Conservation (phyloP, 148 eudicot species). For the Chenopodium album region DNA sequence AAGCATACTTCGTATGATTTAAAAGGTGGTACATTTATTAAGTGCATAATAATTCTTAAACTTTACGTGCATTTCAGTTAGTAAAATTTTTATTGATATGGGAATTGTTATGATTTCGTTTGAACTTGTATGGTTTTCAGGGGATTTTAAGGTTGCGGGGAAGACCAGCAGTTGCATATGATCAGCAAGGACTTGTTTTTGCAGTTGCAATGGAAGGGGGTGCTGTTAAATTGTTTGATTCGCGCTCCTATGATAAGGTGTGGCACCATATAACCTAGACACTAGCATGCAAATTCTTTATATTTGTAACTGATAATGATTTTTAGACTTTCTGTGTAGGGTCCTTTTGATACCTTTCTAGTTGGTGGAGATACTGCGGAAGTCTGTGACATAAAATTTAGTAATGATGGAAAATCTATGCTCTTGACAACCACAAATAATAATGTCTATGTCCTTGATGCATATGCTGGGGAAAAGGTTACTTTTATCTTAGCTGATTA, state of each 20-base stretch:
- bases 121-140: constrained; percentile 51
- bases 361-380: constrained; percentile 99
- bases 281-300: background rate
- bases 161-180: constrained; percentile 96
- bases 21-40: no score
- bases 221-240: constrained; percentile 91
- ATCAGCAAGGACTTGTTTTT: constrained; percentile 99
- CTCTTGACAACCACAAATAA: constrained; percentile 88
- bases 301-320: constrained; percentile 10
- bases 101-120: constrained; percentile 20
- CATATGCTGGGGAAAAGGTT: constrained; percentile 96
- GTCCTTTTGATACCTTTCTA: constrained; percentile 96
- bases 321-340: constrained; percentile 43
- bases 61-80: background rate
- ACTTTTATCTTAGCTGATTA: constrained; percentile 7
- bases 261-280: background rate
- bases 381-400: constrained; percentile 95
- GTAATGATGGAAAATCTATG: constrained; percentile 98
- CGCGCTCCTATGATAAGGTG: constrained; percentile 95
- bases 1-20: no score
- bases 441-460: constrained; percentile 83
- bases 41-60: no score
- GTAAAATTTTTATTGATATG: background rate
- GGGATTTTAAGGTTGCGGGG: constrained; percentile 85
- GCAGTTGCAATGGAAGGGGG: constrained; percentile 99